Base-by-base conservation (phyloP, 2,329 filamentous ascomycete genomes). In the Geosmithia morbida region DNA sequence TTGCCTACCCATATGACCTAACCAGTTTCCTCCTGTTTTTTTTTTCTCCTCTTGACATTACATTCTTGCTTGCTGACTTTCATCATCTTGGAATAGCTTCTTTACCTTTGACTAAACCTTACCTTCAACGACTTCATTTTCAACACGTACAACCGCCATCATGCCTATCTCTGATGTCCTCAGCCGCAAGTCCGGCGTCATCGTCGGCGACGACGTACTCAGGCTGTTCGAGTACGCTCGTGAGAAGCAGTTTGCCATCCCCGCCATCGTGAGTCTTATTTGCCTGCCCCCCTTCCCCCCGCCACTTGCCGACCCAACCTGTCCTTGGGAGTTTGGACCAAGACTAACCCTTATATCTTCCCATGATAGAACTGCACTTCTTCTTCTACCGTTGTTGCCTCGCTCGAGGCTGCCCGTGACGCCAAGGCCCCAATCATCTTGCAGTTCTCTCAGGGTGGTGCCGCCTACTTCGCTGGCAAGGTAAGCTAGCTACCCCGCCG, bases 371-470 rank as follows among this genome's bases (percentile, higher is more conserved):
- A 97, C 71, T 86, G 94, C 62, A 97, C 90, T 58, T 94, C 88
- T 41, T 94, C 86, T 52, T 95, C 87, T 53, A 74, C 71, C 47
- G 66, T 64, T 53, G 83, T 96, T 55, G 81, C 87, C 59, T 72
- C 87, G 48, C 87, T 98, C 58, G 92, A 98, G 77, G 92, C 92
- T 64, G 92, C 92, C 58, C 83, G 87, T 60, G 89, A 97, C 68
- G 74, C 81, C 64, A 94, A 94, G 68, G 77, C 86, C 51, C 92
- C 92, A 59, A 83, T 96, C 69, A 85, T 96, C 69, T 81, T 97
- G 57, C 92, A 97, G 74, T 76, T 86, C 60, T 94, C 86, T 59
- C 87, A 97, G 70, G 92, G 92, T 62, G 89, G 89, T 70, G 85
- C 87, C 54, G 89, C 88, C 59, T 94, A 83, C 78, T 94, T 94